Base-by-base conservation (phyloP, 176 grass and related monocot genomes). In the Poa annua region DNA sequence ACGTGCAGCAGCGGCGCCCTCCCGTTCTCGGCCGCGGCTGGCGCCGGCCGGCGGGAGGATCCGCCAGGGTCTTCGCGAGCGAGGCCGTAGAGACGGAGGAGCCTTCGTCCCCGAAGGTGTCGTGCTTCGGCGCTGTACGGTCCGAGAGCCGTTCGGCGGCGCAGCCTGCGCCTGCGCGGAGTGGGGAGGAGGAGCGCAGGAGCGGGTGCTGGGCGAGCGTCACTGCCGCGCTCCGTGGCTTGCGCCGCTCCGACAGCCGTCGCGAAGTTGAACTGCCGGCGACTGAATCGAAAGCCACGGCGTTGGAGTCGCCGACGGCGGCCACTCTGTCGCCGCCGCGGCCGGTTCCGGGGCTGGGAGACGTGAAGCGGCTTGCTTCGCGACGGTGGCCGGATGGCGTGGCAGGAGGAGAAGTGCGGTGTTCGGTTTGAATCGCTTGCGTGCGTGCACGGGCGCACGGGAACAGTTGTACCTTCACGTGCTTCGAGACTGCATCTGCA, bases 31-130 rank as follows among this genome's bases (percentile, higher is more conserved):
- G 26, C 32, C 39, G 63, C 19, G 44, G 53, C 7, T 86, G 54
- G 87, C 78, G 71, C 9, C 71, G 83, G 63, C 77, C 71, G 22
- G 83, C 87, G 4, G 42, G 63, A 1, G 78, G 63, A 1, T 72
- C 72, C 1, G 83, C 78, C 53, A 82, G 72, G 83, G 55, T 89
- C 1, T 86, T 86, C 72, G 78, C 88, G 45, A 85, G 88, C 64
- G 88, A 89, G 44, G 88, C 78, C 45, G 62, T 52, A 14, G 83
- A 24, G 17, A 32, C 63, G 53, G 78, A 89, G 72, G 83, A 89
- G 72, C 88, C 83, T 8, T 55, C 15, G 78, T 89, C 88, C 24
- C 88, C 78, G 54, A 89, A 89, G 72, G 88, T 89, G 64, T 89
- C 83, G 6, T 86, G 83, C 72, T 85, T 89, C 4, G 88, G 78